Evolutionary conservation across 345 rosid species (phyloP).

Genomic region (Barbarea vulgaris): DNA sequence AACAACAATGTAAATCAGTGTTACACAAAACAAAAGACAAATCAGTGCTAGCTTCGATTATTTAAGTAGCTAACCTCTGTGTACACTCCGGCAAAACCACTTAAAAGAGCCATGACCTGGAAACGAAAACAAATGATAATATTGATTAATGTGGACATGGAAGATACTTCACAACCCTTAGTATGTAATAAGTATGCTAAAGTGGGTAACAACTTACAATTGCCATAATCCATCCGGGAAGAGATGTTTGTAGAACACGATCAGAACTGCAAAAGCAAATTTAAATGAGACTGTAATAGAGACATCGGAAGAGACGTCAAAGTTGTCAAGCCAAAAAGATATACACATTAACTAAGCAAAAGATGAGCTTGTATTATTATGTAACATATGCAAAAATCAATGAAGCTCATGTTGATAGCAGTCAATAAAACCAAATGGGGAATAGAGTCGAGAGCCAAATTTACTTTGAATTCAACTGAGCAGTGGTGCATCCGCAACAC

Average conservation of each 20-base stretch:
- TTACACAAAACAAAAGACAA: neutral
- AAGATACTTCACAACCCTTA: constrained; percentile 7
- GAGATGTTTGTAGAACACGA: constrained; percentile 87
- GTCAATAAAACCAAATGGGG: neutral
- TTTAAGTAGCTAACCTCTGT: constrained; percentile 66
- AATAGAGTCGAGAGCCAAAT: constrained; percentile 26
- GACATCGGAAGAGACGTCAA: neutral
- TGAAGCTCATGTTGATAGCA: constrained; percentile 8
- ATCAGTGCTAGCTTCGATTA: neutral
- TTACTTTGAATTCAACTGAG: constrained; percentile 90
- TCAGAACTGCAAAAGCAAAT: constrained; percentile 70
- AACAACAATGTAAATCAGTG: neutral
- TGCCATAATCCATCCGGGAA: constrained; percentile 96
- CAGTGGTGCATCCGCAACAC: constrained; percentile 98
- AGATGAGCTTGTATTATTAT: neutral
- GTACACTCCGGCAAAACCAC: constrained; percentile 97
- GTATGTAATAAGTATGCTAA: constrained; percentile 18
- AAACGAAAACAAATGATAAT: constrained; percentile 17
- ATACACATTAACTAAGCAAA: neutral
- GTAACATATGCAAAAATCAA: neutral
- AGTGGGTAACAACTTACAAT: constrained; percentile 61
- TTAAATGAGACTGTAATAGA: constrained; percentile 3
- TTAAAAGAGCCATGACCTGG: constrained; percentile 94
- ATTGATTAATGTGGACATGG: constrained; percentile 4
- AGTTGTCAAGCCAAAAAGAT: neutral